These are phyloP conservation scores for Geotrichum siamense DNA, from an alignment of 1,139 yeast genomes.

Conservation along the genomic window DNA sequence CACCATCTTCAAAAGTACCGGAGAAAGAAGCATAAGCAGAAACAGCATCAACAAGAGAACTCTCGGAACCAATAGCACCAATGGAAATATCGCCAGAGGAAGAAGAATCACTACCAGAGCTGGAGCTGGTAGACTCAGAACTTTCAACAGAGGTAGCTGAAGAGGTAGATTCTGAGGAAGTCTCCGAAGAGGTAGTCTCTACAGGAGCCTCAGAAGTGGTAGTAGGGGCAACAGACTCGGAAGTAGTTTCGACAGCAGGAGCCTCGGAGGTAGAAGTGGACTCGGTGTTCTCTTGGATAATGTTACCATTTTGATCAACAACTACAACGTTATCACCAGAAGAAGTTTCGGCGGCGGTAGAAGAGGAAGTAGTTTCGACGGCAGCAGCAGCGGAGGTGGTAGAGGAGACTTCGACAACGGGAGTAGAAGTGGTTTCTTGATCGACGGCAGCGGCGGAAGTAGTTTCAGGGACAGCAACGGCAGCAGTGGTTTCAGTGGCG, in stretches of 20 bases:
- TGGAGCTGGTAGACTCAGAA: conserved; percentile 32
- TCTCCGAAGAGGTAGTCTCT: conserved; percentile 17
- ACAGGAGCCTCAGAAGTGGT: not conserved
- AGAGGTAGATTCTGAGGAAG: conserved; percentile 25
- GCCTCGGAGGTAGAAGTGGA: conserved; percentile 22
- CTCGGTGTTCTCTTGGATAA: conserved; percentile 14
- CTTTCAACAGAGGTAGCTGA: conserved; percentile 34
- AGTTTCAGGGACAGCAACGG: conserved; percentile 11
- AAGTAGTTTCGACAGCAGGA: conserved; percentile 22
- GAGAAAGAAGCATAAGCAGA: conserved; percentile 47
- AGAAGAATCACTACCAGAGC: conserved; percentile 29
- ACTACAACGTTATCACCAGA: conserved; percentile 22
- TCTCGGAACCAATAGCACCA: conserved; percentile 27
- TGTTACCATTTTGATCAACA: not conserved
- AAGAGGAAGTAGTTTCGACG: conserved; percentile 23
- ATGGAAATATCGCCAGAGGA: conserved; percentile 28
- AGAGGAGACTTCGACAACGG: conserved; percentile 22
- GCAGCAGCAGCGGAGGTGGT: conserved; percentile 16
- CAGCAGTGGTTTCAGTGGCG: conserved; percentile 16
- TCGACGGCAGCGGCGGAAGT: conserved; percentile 8
- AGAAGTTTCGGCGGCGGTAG: conserved; percentile 31
- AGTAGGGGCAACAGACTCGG: conserved; percentile 17
- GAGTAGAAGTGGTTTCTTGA: conserved; percentile 15
- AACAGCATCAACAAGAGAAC: conserved; percentile 36
- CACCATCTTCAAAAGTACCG: conserved; percentile 69